phyloP scores from a whole-genome alignment of 169 alveolate genomes.

The Plasmodium berghei region DNA sequence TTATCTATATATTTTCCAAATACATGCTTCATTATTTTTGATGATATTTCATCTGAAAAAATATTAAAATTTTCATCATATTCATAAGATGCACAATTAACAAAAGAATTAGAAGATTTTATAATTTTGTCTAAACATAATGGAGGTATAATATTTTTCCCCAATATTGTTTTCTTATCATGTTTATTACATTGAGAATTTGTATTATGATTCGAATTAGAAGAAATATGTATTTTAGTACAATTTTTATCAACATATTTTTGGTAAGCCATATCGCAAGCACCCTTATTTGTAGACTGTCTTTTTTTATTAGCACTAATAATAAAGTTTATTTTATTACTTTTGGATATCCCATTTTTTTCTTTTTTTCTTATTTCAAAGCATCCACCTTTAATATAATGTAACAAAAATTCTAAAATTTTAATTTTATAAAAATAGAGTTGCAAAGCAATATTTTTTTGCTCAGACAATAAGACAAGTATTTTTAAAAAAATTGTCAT shows the following conservation, averaged over 20 bases:
- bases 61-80: too few relatives aligned
- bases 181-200: too few relatives aligned
- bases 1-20: neutral
- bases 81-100: too few relatives aligned
- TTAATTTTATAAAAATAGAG: constrained; percentile 46
- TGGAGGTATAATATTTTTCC: neutral
- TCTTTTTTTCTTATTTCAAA: neutral
- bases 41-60: neutral
- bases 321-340: neutral
- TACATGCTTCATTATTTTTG: neutral
- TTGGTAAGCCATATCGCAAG: neutral
- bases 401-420: constrained; percentile 31
- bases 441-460: constrained; percentile 31
- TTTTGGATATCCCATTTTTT: neutral
- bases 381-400: neutral
- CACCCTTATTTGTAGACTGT: neutral
- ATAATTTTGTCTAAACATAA: neutral
- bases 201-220: neutral
- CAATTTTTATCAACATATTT: neutral
- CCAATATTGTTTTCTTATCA: too few relatives aligned
- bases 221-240: neutral
- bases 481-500: constrained; percentile 33
- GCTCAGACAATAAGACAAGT: constrained; percentile 28
- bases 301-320: neutral
- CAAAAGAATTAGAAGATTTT: neutral